Percentiles rank a stretch among this genome's conserved stretches.
These are phyloP conservation scores for Crataegus laevigata DNA, from an alignment of 306 rosid genomes.

Conservation along the genomic window DNA sequence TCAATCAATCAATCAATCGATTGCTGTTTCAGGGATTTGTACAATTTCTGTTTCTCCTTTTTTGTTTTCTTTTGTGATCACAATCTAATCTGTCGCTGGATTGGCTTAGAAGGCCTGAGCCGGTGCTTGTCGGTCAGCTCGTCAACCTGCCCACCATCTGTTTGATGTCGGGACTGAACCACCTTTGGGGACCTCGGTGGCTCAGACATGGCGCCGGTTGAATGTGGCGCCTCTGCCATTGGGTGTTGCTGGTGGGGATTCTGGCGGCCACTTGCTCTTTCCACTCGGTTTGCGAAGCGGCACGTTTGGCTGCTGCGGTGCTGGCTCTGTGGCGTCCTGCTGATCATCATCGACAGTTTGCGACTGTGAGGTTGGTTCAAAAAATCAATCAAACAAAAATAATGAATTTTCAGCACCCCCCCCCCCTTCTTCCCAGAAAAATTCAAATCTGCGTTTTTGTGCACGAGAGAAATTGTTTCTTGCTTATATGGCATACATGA, in stretches of 20 bases:
- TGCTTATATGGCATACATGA: too few relatives aligned
- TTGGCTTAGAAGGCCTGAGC: slow-evolving; percentile 17
- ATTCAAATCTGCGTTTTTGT: background rate
- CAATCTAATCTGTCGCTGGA: background rate
- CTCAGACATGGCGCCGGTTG: slow-evolving; percentile 2
- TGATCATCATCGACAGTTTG: background rate
- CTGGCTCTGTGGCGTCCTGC: background rate
- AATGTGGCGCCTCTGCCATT: background rate
- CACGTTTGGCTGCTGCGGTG: background rate
- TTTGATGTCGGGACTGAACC: background rate
- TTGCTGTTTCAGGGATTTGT: background rate
- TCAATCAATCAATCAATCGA: background rate
- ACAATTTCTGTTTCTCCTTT: background rate
- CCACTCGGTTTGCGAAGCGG: background rate
- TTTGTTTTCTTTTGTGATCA: background rate
- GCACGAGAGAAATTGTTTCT: background rate
- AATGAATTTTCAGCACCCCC: background rate
- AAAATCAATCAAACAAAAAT: background rate
- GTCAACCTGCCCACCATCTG: background rate
- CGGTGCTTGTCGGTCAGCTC: slow-evolving; percentile 7
- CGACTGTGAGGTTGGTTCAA: background rate
- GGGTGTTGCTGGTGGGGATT: slow-evolving; percentile 40
- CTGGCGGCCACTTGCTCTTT: slow-evolving; percentile 33
- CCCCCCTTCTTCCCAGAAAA: background rate
- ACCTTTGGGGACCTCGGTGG: background rate